Evolutionary conservation across 2,329 filamentous ascomycete species (phyloP), one percentile per base, ranked within the genome.

Genomic region (Metarhizium humberi): DNA sequence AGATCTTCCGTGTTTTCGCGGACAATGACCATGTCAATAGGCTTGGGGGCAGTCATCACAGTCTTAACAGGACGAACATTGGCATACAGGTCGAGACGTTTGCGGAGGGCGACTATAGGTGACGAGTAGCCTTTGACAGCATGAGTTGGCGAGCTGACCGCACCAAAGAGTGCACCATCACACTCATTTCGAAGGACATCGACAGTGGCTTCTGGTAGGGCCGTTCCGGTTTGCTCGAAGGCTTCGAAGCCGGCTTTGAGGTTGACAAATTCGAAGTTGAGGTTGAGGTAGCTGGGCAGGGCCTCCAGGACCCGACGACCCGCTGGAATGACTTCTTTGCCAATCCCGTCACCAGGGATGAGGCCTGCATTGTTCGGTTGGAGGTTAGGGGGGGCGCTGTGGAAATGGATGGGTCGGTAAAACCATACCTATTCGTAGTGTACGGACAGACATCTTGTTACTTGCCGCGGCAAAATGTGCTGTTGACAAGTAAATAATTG

Each of bases 1-100:
- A 99, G 81, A 71, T 99, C 94, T 77, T 99, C 94, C 36, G 94
- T 99, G 78, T 99, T 99, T 75, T 99, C 94, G 61, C 94, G 89
- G 55, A 97, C 94, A 66, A 97, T 99, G 67, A 99, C 94, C 71
- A 99, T 87, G 75, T 99, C 94, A 67, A 96, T 91, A 60, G 88
- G 87, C 65, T 78, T 80, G 49, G 73, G 63, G 54, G 82, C 80
- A 38, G 83, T 87, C 59, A 77, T 67, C 60, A 90, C 83, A 49
- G 87, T 88, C 78, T 96, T 96, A 71, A 97, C 94, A 54, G 92
- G 92, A 42, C 94, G 88, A 52, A 99, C 92, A 71, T 99, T 99
- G 76, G 94, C 94, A 75, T 96, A 99, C 56, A 99, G 85, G 71
- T 94, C 86, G 63, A 99, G 85, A 67, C 85, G 85, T 80, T 97